Base-by-base conservation (phyloP, 768 basidiomycete species). In the Rubroboletus pulcherrimus region DNA sequence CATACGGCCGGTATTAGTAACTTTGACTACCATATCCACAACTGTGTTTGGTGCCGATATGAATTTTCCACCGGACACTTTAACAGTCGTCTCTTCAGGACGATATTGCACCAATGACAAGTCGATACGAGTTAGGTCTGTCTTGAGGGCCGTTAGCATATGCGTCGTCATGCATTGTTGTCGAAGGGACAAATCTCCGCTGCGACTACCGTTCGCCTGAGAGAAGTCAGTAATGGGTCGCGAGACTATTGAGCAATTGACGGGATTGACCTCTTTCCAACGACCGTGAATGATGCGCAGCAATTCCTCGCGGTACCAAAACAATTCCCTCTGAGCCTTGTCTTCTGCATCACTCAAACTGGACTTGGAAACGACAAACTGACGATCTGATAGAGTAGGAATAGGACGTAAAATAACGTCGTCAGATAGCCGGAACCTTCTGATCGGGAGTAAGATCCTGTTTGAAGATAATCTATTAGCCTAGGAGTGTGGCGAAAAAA, bases 231-330 rank as follows among this genome's bases (percentile, higher is more conserved):
- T 51, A 11, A 62, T 15, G 24, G 11, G 35, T 34, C 30, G 7
- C 3, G n/a, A 21, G 35, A 12, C 33, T 26, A 17, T 19, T 37
- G 21, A 43, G 19, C 12, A 24, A 6, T 34, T 7, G 31, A 34
- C 19, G 55, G 50, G 37, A 33, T 51, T 55, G 56, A 93, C 95
- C 82, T 98, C 97, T 65, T 81, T 81, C 97, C 97, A 99, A 17
- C 75, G 77, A 10, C 87, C 87, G 12, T 74, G 75, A 14, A 98
- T 68, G 48, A 74, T 72, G 44, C 82, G 82, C 63, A 98, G 81
- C 10, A 99, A 73, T 59, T 87, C 85, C 69, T 99, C 95, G 35
- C 95, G 80, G 68, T 97, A 96, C 97, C 97, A 99, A 75, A 98
- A 99, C 15, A 95, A 68, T 66, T 93, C 90, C 38, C 85, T 79